Evolutionary conservation across 2,329 filamentous ascomycete genomes (phyloP).

Genomic region (Hypoxylon rubiginosum): DNA sequence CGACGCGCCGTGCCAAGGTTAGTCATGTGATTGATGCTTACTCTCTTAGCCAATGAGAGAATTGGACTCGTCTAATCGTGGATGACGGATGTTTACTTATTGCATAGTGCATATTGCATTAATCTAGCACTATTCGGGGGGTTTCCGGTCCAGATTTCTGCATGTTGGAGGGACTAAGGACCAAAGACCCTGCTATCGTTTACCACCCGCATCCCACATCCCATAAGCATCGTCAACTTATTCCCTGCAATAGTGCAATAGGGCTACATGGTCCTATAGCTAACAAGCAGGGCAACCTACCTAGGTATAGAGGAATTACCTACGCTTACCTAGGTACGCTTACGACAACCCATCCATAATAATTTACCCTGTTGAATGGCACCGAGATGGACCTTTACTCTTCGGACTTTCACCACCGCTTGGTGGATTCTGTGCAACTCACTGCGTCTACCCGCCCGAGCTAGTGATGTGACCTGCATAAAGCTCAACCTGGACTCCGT

Average conservation of each 20-base stretch:
- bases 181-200: slow-evolving; percentile 1
- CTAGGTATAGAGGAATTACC: too few relatives aligned
- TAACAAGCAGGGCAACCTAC: slow-evolving; percentile 17
- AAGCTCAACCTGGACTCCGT: slow-evolving; percentile 28
- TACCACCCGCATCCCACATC: neutral
- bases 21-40: slow-evolving; percentile 40
- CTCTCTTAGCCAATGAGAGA: slow-evolving; percentile 30
- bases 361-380: slow-evolving; percentile 16
- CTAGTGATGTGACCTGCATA: slow-evolving; percentile 51
- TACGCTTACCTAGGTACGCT: neutral
- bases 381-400: slow-evolving; percentile 38
- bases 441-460: slow-evolving; percentile 50
- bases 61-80: slow-evolving; percentile 13
- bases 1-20: slow-evolving; percentile 38
- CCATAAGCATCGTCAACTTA: neutral
- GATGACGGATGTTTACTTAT: slow-evolving; percentile 16
- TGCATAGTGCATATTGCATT: slow-evolving; percentile 31
- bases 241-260: slow-evolving; percentile 20
- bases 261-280: slow-evolving; percentile 17
- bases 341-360: neutral
- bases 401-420: slow-evolving; percentile 35
- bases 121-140: slow-evolving; percentile 31
- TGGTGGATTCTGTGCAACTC: slow-evolving; percentile 39
- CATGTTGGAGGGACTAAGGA: neutral
- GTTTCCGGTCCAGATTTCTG: slow-evolving; percentile 26